Evolutionary conservation across 139 green algal species (phyloP).

Genomic region (Chlorella sp.): DNA sequence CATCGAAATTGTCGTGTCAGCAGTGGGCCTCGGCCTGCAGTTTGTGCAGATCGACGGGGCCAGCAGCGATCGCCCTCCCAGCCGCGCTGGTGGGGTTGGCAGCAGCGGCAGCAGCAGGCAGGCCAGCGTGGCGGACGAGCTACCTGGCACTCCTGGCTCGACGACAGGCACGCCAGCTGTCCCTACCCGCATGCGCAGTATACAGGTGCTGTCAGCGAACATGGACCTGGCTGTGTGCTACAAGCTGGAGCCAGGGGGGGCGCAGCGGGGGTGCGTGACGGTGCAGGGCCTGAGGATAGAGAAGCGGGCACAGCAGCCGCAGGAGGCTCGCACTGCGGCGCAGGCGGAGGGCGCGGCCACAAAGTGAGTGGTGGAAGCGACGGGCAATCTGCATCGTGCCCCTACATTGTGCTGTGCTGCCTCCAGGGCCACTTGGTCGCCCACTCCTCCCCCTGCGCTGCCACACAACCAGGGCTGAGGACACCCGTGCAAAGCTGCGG

Average conservation of each 20-base stretch:
- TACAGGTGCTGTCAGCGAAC: conserved; percentile 51
- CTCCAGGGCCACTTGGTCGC: too few relatives aligned
- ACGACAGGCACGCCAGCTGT: not conserved
- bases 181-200: conserved; percentile 2
- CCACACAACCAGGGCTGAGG: too few relatives aligned
- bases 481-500: conserved; percentile 16
- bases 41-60: conserved; percentile 51
- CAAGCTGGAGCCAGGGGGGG: conserved; percentile 6
- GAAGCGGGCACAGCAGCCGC: too few relatives aligned
- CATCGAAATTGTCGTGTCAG: conserved; percentile 51
- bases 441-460: too few relatives aligned
- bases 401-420: too few relatives aligned
- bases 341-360: too few relatives aligned
- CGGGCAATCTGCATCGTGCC: conserved; percentile 4
- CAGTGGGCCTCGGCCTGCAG: conserved; percentile 55
- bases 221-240: conserved; percentile 44
- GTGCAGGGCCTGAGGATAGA: conserved; percentile 52
- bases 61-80: not conserved
- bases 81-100: not conserved
- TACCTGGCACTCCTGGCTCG: not conserved
- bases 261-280: conserved; percentile 29
- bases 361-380: not conserved
- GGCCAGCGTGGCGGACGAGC: not conserved
- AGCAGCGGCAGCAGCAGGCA: not conserved
- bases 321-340: too few relatives aligned